A percentile compares a stretch with the other conserved stretches of the same genome.
Conservation (phyloP, 139 green algal genomes). For the Yamagishiella unicocca region DNA sequence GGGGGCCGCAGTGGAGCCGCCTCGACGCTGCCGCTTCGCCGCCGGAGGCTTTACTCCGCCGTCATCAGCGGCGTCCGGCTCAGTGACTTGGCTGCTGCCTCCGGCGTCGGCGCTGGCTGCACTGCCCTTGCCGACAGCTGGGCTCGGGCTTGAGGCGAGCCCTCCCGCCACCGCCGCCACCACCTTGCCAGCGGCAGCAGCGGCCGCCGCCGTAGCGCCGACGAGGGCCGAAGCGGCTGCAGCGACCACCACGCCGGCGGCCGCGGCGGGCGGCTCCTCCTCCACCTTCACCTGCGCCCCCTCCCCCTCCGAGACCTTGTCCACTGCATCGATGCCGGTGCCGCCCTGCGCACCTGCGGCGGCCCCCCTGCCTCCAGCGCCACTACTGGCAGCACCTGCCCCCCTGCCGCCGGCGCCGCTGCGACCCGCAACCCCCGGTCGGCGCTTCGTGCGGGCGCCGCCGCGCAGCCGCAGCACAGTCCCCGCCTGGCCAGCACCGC, state of each 20-base stretch:
- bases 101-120: not conserved
- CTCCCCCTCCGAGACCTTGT: not conserved
- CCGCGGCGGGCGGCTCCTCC: not conserved
- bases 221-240: not conserved
- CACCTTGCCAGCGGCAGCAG: not conserved
- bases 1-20: not conserved
- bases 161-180: not conserved
- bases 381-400: not conserved
- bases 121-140: not conserved
- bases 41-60: too few relatives aligned
- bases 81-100: too few relatives aligned
- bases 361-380: not conserved
- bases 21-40: too few relatives aligned
- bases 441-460: not conserved
- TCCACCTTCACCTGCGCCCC: not conserved
- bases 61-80: not conserved
- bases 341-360: not conserved
- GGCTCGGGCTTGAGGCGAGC: not conserved
- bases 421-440: not conserved
- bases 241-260: not conserved
- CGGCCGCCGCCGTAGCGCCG: not conserved
- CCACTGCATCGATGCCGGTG: not conserved
- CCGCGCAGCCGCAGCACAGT: constrained; percentile 19
- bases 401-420: too few relatives aligned
- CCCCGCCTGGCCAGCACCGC: too few relatives aligned